Conservation (phyloP, 2,329 filamentous ascomycete species). For the Epicoccum sorghinum region DNA sequence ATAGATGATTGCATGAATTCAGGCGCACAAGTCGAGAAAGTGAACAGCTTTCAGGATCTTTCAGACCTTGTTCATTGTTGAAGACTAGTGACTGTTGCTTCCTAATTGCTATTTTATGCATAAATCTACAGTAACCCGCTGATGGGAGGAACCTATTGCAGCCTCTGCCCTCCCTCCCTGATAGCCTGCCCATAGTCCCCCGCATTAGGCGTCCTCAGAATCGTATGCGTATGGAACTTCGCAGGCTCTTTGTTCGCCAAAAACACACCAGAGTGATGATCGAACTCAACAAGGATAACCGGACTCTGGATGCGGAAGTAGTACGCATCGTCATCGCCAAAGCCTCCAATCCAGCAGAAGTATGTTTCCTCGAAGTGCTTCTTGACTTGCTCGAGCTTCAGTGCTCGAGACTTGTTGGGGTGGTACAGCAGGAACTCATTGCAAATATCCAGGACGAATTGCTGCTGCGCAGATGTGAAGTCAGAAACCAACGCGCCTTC, state of each 20-base stretch:
- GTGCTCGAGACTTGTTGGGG: slow-evolving; percentile 60
- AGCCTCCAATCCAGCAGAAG: slow-evolving; percentile 80
- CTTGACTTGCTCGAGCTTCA: slow-evolving; percentile 62
- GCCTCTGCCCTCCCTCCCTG: slow-evolving; percentile 33
- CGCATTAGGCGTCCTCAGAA: slow-evolving; percentile 73
- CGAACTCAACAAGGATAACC: slow-evolving; percentile 76
- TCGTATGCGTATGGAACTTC: slow-evolving; percentile 80
- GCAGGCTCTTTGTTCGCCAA: slow-evolving; percentile 73
- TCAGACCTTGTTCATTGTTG: too few species aligned
- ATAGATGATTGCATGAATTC: too few species aligned
- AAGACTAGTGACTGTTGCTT: too few species aligned
- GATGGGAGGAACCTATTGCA: slow-evolving; percentile 7
- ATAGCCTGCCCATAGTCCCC: slow-evolving; percentile 74
- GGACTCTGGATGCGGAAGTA: slow-evolving; percentile 81
- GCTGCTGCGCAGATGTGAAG: slow-evolving; percentile 58
- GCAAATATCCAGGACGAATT: slow-evolving; percentile 64
- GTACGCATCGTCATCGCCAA: slow-evolving; percentile 70
- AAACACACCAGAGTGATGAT: slow-evolving; percentile 81
- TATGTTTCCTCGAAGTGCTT: slow-evolving; percentile 72
- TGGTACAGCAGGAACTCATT: slow-evolving; percentile 72
- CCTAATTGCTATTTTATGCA: too few species aligned
- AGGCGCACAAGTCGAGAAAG: not conserved
- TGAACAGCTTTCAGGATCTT: not conserved
- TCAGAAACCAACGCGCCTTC: slow-evolving; percentile 65
- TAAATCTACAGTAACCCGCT: not conserved